Evolutionary conservation across 345 rosid genomes (phyloP), one percentile per base, ranked within the genome.

Genomic region (Aquilaria sinensis): DNA sequence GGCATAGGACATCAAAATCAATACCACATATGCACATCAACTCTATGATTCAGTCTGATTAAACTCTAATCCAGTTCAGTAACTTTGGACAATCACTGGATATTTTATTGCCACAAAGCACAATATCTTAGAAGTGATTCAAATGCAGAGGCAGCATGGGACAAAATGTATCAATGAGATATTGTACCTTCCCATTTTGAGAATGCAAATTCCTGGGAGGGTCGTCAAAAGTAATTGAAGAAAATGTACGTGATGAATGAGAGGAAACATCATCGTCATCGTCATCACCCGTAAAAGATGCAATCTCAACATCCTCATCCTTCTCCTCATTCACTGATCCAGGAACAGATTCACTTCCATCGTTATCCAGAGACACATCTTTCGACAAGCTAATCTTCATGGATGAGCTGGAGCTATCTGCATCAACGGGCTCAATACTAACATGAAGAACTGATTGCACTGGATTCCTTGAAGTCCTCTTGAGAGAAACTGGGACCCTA

Each of bases 281-380:
- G 3, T 88, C 93, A 52, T 90, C 97, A 5, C 85, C 97, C 5
- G 97, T 88, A 62, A 84, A 85, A 3, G 90, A 84, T 5, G 87
- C 82, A 67, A 85, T 81, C 77, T 86, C 81, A 67, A 76, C 68
- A 67, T 77, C 87, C 64, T 58, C 83, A 23, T 77, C 83, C 45
- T 83, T 78, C 48, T 72, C 90, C 69, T 75, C 83, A 65, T 81
- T 81, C 5, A 68, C 73, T 51, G 79, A 72, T 66, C 78, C 86
- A 13, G 86, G 83, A 62, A 84, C 83, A 60, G 87, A 73, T 67
- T 77, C 85, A 67, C 80, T 85, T 60, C 85, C 78, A 60, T 76
- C 72, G 70, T 78, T 83, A 29, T 83, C 96, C 48, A 69, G 51
- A 6, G 82, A 77, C 10, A 54, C 75, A 53, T 77, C 81, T 70